Conservation (phyloP, 306 rosid genomes). For the Cicer arietinum region DNA sequence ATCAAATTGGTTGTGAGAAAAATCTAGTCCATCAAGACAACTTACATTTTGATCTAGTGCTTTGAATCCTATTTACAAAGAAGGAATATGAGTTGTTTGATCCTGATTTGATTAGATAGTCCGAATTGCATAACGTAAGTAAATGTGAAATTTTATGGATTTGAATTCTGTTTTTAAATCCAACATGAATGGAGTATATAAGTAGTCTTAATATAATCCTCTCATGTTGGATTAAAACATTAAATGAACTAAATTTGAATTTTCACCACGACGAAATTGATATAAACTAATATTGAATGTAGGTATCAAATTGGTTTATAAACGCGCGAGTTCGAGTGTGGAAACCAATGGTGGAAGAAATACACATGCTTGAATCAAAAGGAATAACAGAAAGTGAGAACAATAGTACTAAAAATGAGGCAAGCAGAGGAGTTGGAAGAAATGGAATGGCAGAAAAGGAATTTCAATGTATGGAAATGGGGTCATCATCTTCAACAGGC, state of each 20-base stretch:
- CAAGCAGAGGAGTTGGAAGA: neutral
- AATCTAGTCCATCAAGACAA: neutral
- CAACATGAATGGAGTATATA: too few species aligned
- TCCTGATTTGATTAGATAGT: neutral
- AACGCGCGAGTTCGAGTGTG: slow-evolving; percentile 95
- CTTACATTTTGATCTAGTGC: neutral
- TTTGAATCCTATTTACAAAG: neutral
- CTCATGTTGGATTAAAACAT: too few species aligned
- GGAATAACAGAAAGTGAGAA: slow-evolving; percentile 48
- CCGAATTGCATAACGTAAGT: neutral
- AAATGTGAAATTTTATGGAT: neutral
- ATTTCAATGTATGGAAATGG: slow-evolving; percentile 49
- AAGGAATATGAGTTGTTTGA: neutral
- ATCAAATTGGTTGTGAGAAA: too few species aligned
- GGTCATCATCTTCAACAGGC: slow-evolving; percentile 39
- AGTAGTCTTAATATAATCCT: too few species aligned
- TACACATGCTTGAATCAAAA: slow-evolving; percentile 86
- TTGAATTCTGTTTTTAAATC: too few species aligned
- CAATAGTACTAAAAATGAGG: slow-evolving; percentile 39
- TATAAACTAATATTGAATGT: neutral
- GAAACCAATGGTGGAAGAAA: slow-evolving; percentile 99
- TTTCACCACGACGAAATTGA: too few species aligned
- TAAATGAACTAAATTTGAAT: too few species aligned
- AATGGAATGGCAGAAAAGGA: slow-evolving; percentile 45
- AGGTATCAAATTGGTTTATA: slow-evolving; percentile 99